A percentile compares a stretch with the other conserved stretches of the same genome.
These are phyloP conservation scores for Rusavskia elegans DNA, from an alignment of 495 filamentous ascomycete species.

Conservation along the genomic window DNA sequence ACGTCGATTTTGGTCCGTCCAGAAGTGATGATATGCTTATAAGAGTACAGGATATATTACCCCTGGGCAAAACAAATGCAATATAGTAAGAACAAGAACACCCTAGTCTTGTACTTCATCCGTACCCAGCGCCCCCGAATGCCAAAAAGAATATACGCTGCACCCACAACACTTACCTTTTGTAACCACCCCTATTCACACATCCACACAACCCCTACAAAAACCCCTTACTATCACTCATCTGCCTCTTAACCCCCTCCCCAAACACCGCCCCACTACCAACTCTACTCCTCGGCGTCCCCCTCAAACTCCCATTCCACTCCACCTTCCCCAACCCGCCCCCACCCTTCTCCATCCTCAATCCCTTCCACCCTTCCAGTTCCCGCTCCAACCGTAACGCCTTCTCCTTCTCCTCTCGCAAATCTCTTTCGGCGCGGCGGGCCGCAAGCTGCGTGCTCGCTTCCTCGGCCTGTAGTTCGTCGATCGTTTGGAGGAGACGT, in stretches of 20 bases:
- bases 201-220: constrained; percentile 4
- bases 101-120: too few relatives aligned
- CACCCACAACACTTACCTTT: too few relatives aligned
- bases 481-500: constrained; percentile 74
- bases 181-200: too few relatives aligned
- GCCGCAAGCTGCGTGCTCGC: constrained; percentile 61
- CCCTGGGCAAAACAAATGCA: too few relatives aligned
- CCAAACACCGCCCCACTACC: constrained; percentile 4
- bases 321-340: constrained; percentile 21
- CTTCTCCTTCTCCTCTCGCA: constrained; percentile 81
- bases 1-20: too few relatives aligned
- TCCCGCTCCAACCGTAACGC: constrained; percentile 70
- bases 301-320: constrained; percentile 9
- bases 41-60: too few relatives aligned
- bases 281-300: constrained; percentile 1
- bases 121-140: too few relatives aligned
- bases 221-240: constrained; percentile 18
- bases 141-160: too few relatives aligned
- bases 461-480: constrained; percentile 81
- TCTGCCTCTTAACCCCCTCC: constrained; percentile 12
- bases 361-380: constrained; percentile 67
- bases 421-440: constrained; percentile 74
- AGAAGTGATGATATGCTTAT: too few relatives aligned
- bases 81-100: too few relatives aligned
- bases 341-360: constrained; percentile 45